phyloP scores from a whole-genome alignment of 345 rosid species.

The Pistacia atlantica region DNA sequence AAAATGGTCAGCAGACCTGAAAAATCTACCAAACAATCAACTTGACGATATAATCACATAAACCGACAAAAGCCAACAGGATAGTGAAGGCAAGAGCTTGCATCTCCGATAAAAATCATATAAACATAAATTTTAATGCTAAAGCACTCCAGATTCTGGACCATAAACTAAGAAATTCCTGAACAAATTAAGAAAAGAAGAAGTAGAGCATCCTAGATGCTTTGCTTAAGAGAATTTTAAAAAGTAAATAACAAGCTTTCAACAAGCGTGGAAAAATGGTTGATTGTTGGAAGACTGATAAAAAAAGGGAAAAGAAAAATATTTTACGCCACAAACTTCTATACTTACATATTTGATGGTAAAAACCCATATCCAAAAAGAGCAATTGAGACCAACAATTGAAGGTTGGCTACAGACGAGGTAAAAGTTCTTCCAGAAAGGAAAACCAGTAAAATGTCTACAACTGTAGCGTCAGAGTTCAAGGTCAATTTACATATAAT shows the following conservation, averaged over 20 bases:
- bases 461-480: constrained; percentile 58
- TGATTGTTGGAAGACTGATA: background rate
- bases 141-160: background rate
- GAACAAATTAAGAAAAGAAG: background rate
- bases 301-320: constrained; percentile 7
- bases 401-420: constrained; percentile 71
- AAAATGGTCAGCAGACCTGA: constrained; percentile 13
- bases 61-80: background rate
- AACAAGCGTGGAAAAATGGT: background rate
- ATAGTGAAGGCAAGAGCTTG: background rate
- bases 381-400: constrained; percentile 44
- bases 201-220: background rate
- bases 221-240: background rate
- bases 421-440: constrained; percentile 71
- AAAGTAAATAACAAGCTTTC: background rate
- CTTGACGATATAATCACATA: background rate
- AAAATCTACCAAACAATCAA: constrained; percentile 6
- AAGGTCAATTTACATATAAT: constrained; percentile 8
- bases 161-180: background rate
- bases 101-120: background rate
- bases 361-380: constrained; percentile 59
- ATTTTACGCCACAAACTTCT: background rate
- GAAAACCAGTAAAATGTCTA: constrained; percentile 73
- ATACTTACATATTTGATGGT: constrained; percentile 68
- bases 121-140: constrained; percentile 4